phyloP scores from a whole-genome alignment of 2,329 filamentous ascomycete genomes.

The Sphaceloma murrayae region DNA sequence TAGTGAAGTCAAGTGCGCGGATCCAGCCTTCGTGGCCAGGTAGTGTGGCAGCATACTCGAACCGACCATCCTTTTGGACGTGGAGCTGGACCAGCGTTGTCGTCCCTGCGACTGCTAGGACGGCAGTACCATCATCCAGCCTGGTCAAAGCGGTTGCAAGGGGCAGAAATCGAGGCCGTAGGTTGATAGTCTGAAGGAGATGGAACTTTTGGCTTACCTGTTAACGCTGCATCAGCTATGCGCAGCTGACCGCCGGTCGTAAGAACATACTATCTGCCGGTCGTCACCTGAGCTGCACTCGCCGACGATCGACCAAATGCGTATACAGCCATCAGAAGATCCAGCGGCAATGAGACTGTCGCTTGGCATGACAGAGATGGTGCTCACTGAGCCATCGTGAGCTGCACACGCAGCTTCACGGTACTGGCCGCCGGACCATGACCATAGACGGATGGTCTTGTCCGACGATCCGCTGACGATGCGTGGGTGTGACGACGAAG shows the following conservation, averaged over 20 bases:
- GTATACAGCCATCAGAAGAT: conserved; percentile 53
- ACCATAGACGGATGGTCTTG: conserved; percentile 60
- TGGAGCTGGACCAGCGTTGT: conserved; percentile 74
- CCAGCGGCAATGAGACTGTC: conserved; percentile 47
- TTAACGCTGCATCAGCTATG: conserved; percentile 18
- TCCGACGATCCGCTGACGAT: conserved; percentile 79
- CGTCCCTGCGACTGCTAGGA: conserved; percentile 76
- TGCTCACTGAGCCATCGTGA: conserved; percentile 68
- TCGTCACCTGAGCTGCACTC: background rate
- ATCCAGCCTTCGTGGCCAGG: conserved; percentile 94
- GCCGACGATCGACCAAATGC: conserved; percentile 56
- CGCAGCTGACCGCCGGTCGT: background rate
- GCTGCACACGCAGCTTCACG: conserved; percentile 22
- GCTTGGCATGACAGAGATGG: conserved; percentile 40
- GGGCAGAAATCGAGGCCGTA: conserved; percentile 73
- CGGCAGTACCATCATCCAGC: conserved; percentile 42
- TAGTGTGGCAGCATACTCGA: conserved; percentile 65
- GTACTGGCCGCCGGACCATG: conserved; percentile 1
- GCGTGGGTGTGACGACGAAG: conserved; percentile 42
- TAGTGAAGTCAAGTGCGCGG: conserved; percentile 68
- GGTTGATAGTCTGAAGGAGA: conserved; percentile 60
- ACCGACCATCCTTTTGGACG: conserved; percentile 49
- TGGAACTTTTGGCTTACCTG: conserved; percentile 27
- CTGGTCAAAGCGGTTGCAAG: conserved; percentile 60
- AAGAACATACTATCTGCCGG: background rate